These are phyloP conservation scores for Aegle marmelos DNA, from an alignment of 345 rosid species.

Conservation along the genomic window DNA sequence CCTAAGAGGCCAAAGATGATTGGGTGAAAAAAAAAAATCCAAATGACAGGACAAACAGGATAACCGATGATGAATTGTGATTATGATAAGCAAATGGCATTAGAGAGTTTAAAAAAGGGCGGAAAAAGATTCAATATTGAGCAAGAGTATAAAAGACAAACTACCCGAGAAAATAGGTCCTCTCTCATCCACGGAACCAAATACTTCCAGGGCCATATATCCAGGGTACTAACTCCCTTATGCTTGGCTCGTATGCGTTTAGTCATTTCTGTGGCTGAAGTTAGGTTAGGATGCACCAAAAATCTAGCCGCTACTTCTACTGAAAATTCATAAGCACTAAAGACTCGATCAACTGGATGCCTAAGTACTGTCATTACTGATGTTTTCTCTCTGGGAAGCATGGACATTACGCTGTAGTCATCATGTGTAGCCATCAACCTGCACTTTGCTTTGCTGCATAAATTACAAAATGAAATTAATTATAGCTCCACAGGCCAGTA, in stretches of 20 bases:
- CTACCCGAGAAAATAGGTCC: conserved; percentile 92
- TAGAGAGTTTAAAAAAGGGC: not conserved
- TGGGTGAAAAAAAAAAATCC: not conserved
- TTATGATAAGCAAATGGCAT: conserved; percentile 5
- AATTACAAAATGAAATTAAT: conserved; percentile 14
- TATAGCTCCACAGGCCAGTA: not conserved
- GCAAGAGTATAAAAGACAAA: conserved; percentile 9
- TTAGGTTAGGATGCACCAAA: conserved; percentile 91
- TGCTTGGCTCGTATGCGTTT: conserved; percentile 53
- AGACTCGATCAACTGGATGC: conserved; percentile 81
- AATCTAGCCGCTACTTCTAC: conserved; percentile 96
- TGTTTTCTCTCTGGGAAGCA: conserved; percentile 75
- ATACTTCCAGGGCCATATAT: conserved; percentile 99
- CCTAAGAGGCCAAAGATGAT: not conserved
- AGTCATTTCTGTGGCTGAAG: conserved; percentile 70
- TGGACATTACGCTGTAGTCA: conserved; percentile 91
- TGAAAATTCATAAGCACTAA: conserved; percentile 93
- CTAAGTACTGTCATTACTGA: conserved; percentile 91
- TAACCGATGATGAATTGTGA: not conserved
- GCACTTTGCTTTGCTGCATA: conserved; percentile 71
- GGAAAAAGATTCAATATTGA: not conserved
- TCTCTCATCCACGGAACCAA: conserved; percentile 99
- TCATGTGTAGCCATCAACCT: conserved; percentile 87
- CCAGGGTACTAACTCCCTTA: conserved; percentile 79
- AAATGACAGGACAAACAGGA: not conserved